phyloP scores from a whole-genome alignment of 1,284 basidiomycete genomes.

The Ganoderma lucidum region DNA sequence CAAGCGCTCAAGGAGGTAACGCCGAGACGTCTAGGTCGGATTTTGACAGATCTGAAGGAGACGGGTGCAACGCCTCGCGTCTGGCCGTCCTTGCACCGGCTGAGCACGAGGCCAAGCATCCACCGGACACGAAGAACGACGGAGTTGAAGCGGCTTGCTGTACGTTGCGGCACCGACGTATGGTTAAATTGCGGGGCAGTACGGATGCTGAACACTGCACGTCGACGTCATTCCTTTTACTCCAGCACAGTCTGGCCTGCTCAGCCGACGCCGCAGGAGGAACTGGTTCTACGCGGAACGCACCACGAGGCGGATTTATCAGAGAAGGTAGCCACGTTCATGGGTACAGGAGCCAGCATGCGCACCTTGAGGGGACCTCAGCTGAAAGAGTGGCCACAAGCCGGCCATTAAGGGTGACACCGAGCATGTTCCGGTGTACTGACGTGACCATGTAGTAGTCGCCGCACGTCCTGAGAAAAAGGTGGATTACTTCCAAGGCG shows the following conservation, averaged over 20 bases:
- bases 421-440: background rate
- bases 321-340: slow-evolving; percentile 13
- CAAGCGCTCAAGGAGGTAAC: background rate
- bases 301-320: slow-evolving; percentile 20
- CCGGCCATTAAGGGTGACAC: background rate
- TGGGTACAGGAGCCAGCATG: background rate
- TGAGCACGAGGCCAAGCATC: background rate
- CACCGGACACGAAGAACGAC: background rate
- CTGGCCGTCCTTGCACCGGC: background rate
- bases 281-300: background rate
- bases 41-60: slow-evolving; percentile 6
- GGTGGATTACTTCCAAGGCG: slow-evolving; percentile 1
- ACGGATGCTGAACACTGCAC: slow-evolving; percentile 4
- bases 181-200: slow-evolving; percentile 28
- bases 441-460: too few relatives aligned
- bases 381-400: background rate
- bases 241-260: background rate
- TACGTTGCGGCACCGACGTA: slow-evolving; percentile 22
- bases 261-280: slow-evolving; percentile 20
- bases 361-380: slow-evolving; percentile 1
- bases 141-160: background rate
- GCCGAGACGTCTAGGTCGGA: background rate
- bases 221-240: slow-evolving; percentile 21
- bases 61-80: background rate
- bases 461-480: background rate